These are phyloP conservation scores for Globisporangium camurandrum DNA, from an alignment of 352 stramenopile species.

Conservation along the genomic window DNA sequence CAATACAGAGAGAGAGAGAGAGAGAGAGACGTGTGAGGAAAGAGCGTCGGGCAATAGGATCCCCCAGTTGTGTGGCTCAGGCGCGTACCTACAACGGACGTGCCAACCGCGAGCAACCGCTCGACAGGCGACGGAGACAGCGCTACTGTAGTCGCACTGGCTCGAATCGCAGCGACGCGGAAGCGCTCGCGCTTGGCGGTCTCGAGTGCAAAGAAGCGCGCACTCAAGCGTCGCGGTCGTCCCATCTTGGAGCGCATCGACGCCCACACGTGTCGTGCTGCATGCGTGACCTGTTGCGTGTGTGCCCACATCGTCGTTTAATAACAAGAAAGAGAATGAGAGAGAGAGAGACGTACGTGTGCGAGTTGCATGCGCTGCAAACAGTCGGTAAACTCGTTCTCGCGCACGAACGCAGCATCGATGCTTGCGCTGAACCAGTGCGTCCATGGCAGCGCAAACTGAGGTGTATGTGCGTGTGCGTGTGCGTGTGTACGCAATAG, in stretches of 20 bases:
- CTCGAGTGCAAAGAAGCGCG: conserved; percentile 56
- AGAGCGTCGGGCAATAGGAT: too few relatives aligned
- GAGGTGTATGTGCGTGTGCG: neutral
- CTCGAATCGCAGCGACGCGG: conserved; percentile 22
- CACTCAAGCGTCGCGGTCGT: conserved; percentile 54
- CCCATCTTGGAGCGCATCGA: conserved; percentile 73
- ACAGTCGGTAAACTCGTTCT: conserved; percentile 76
- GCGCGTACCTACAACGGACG: conserved; percentile 25
- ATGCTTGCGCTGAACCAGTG: conserved; percentile 68
- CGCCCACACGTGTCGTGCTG: conserved; percentile 62
- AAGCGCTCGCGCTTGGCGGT: conserved; percentile 60
- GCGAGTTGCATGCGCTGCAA: conserved; percentile 53
- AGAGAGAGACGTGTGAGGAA: too few relatives aligned
- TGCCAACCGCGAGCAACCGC: conserved; percentile 11
- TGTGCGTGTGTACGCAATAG: neutral
- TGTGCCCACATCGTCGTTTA: too few relatives aligned
- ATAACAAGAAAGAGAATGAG: too few relatives aligned
- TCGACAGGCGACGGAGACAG: too few relatives aligned
- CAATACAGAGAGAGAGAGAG: neutral
- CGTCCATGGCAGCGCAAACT: conserved; percentile 52
- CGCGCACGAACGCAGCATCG: conserved; percentile 60
- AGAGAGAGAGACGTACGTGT: conserved; percentile 23
- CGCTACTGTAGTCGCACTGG: neutral
- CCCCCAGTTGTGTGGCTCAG: too few relatives aligned
- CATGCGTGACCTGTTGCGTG: conserved; percentile 33